phyloP scores from a whole-genome alignment of 2,329 filamentous ascomycete genomes.

The Aquanectria penicillioides region DNA sequence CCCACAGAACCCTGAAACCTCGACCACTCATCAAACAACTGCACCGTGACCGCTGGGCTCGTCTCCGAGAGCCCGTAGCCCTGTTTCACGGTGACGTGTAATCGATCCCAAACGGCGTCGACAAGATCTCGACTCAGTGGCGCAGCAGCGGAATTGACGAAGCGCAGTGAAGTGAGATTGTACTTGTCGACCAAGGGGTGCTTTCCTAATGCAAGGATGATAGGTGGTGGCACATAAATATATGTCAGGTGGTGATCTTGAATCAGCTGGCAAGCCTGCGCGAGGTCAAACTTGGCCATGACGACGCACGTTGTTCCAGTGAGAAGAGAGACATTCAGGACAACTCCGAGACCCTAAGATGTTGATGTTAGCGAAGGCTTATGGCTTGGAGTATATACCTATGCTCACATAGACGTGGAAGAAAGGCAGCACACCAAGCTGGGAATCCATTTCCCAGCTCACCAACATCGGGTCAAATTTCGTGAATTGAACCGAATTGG shows the following conservation, averaged over 20 bases:
- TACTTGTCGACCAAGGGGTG: constrained; percentile 82
- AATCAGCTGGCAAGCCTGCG: constrained; percentile 79
- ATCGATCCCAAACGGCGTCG: constrained; percentile 76
- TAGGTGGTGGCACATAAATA: constrained; percentile 84
- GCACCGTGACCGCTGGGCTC: constrained; percentile 79
- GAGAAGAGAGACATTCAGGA: constrained; percentile 44
- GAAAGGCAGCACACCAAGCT: constrained; percentile 85
- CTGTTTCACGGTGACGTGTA: constrained; percentile 86
- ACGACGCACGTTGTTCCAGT: constrained; percentile 80
- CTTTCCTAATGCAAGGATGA: constrained; percentile 84
- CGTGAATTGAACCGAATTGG: constrained; percentile 72
- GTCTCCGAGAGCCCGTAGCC: constrained; percentile 93
- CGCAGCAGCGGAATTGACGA: constrained; percentile 89
- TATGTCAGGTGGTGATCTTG: constrained; percentile 81
- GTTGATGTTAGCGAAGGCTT: background rate
- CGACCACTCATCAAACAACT: constrained; percentile 80
- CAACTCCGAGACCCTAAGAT: constrained; percentile 45
- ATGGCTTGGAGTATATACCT: background rate
- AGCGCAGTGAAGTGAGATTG: constrained; percentile 80
- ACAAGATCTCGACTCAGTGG: constrained; percentile 85
- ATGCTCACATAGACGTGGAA: constrained; percentile 85
- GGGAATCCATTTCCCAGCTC: constrained; percentile 73
- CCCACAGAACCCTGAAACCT: constrained; percentile 82
- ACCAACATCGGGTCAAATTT: constrained; percentile 63
- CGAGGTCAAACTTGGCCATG: constrained; percentile 79